Percentiles rank a stretch among this genome's conserved stretches.
phyloP scores from a whole-genome alignment of 1,139 yeast genomes.

The Geotrichum carabidarum region DNA sequence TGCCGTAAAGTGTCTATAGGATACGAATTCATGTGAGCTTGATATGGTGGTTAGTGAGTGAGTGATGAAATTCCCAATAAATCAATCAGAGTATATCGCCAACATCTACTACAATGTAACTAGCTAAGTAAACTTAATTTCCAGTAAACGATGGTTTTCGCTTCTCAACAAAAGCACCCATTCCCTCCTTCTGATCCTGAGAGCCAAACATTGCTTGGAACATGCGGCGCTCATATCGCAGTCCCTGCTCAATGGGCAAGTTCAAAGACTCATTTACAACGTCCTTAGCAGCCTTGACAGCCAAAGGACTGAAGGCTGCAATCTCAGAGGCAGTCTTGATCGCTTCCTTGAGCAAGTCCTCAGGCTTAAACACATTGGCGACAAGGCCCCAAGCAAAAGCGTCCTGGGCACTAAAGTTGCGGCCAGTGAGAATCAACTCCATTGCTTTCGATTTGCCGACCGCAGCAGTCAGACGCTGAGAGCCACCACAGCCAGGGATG shows the following conservation, averaged over 20 bases:
- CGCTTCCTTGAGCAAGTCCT: slow-evolving; percentile 42
- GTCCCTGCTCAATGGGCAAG: slow-evolving; percentile 39
- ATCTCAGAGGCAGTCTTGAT: slow-evolving; percentile 44
- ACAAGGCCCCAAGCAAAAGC: slow-evolving; percentile 51
- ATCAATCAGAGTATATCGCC: not conserved
- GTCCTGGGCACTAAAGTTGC: slow-evolving; percentile 42
- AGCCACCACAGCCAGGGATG: slow-evolving; percentile 53
- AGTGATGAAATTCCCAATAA: not conserved
- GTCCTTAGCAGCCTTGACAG: slow-evolving; percentile 46
- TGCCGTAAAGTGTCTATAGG: slow-evolving; percentile 28
- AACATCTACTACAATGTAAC: not conserved
- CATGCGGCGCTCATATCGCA: slow-evolving; percentile 42
- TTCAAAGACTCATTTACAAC: slow-evolving; percentile 43
- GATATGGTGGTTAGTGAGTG: not conserved
- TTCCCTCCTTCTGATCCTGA: slow-evolving; percentile 48
- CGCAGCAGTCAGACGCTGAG: slow-evolving; percentile 45
- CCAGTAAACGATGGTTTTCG: slow-evolving; percentile 42
- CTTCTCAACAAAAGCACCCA: slow-evolving; percentile 48
- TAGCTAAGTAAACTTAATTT: slow-evolving; percentile 24
- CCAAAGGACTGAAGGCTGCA: slow-evolving; percentile 42
- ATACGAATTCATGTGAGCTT: slow-evolving; percentile 23
- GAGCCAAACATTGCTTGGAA: slow-evolving; percentile 47
- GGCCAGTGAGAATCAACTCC: slow-evolving; percentile 48
- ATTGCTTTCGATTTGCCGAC: slow-evolving; percentile 49
- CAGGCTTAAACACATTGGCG: slow-evolving; percentile 41